phyloP scores from a whole-genome alignment of 2,329 filamentous ascomycete species.

The Cladosporium sp. region DNA sequence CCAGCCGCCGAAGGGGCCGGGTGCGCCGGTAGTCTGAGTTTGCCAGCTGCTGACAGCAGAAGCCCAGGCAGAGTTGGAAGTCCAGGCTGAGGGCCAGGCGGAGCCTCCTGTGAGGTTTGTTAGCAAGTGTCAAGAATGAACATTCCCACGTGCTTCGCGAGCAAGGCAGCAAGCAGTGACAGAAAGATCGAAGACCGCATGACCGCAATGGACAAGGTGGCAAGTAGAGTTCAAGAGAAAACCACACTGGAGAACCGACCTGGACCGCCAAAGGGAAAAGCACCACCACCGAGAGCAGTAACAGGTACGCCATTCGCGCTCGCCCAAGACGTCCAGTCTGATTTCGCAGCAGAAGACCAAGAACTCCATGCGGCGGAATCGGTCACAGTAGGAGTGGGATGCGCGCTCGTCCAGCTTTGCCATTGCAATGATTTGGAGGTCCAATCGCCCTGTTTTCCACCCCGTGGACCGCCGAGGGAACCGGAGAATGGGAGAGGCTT shows the following conservation, averaged over 20 bases:
- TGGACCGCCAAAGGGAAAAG: conserved; percentile 6
- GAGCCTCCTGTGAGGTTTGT: conserved; percentile 14
- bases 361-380: conserved; percentile 12
- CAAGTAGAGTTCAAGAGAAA: conserved; percentile 3
- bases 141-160: no score
- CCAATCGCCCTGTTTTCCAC: conserved; percentile 4
- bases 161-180: no score
- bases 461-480: conserved; percentile 1
- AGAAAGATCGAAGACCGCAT: no score
- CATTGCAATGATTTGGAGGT: conserved; percentile 5
- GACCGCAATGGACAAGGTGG: no score
- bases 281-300: conserved; percentile 2
- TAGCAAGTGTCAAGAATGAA: no score
- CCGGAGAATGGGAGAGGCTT: conserved; percentile 12
- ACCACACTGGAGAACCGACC: conserved; percentile 12
- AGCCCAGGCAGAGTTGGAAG: conserved; percentile 21
- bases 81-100: conserved; percentile 22
- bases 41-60: conserved; percentile 19
- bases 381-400: conserved; percentile 7
- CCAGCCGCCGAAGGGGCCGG: conserved; percentile 25
- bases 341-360: conserved; percentile 12
- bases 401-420: conserved; percentile 11
- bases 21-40: conserved; percentile 12
- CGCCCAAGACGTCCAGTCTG: conserved; percentile 22
- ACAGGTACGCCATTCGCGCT: conserved; percentile 16